Evolutionary conservation across 169 alveolate species (phyloP).

Genomic region (Plasmodium gonderi): DNA sequence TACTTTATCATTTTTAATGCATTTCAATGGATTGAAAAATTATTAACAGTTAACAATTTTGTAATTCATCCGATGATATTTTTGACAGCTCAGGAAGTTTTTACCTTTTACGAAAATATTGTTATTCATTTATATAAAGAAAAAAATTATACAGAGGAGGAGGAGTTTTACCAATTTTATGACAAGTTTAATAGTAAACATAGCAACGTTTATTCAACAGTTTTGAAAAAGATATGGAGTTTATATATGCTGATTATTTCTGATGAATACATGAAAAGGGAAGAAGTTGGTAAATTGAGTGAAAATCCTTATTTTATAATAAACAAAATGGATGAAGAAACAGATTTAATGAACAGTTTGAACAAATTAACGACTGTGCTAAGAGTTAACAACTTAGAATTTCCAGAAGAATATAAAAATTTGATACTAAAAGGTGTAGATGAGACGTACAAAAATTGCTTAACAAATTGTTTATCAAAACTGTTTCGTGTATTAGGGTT

Average conservation of each 20-base stretch:
- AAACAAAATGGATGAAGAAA: neutral
- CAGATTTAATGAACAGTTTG: neutral
- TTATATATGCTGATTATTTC: slow-evolving; percentile 57
- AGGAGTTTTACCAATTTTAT: slow-evolving; percentile 48
- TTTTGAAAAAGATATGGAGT: slow-evolving; percentile 51
- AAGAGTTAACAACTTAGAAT: slow-evolving; percentile 26
- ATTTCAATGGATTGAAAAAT: slow-evolving; percentile 42
- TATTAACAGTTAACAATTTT: slow-evolving; percentile 60
- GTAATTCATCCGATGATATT: slow-evolving; percentile 53
- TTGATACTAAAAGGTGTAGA: slow-evolving; percentile 8
- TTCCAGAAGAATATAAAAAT: slow-evolving; percentile 41
- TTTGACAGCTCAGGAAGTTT: slow-evolving; percentile 27
- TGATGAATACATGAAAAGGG: slow-evolving; percentile 38
- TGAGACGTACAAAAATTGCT: slow-evolving; percentile 1
- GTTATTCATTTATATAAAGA: slow-evolving; percentile 61
- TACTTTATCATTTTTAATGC: slow-evolving; percentile 53
- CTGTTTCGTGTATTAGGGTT: slow-evolving; percentile 52
- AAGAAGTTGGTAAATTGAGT: neutral
- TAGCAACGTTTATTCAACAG: slow-evolving; percentile 1
- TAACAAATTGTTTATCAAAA: slow-evolving; percentile 37
- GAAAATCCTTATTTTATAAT: neutral
- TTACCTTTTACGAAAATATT: slow-evolving; percentile 48
- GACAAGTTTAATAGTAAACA: slow-evolving; percentile 61
- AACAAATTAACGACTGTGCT: slow-evolving; percentile 3
- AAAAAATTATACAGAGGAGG: slow-evolving; percentile 34